phyloP scores from a whole-genome alignment of 2,329 filamentous ascomycete genomes.

The Geosmithia morbida region DNA sequence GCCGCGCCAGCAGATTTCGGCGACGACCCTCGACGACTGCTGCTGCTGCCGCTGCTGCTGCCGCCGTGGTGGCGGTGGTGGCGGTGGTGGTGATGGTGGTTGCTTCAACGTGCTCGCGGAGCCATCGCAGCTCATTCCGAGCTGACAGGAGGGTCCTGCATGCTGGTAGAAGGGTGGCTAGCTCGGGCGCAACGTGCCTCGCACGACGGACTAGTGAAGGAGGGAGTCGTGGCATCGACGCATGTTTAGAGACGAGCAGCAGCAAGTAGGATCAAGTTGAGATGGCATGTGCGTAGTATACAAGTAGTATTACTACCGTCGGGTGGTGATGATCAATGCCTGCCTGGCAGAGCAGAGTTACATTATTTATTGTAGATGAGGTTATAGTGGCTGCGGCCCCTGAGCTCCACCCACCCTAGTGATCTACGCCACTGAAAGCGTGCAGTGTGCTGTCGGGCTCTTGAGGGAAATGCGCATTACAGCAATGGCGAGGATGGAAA shows the following conservation, averaged over 20 bases:
- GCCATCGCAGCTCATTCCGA: conserved; percentile 58
- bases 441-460: too few relatives aligned
- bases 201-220: conserved; percentile 42
- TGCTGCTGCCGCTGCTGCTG: too few relatives aligned
- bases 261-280: not conserved
- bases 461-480: too few relatives aligned
- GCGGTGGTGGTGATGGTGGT: conserved; percentile 3
- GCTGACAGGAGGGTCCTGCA: conserved; percentile 51
- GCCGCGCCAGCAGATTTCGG: conserved; percentile 13
- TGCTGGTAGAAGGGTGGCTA: conserved; percentile 45
- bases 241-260: not conserved
- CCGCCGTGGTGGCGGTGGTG: too few relatives aligned
- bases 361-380: too few relatives aligned
- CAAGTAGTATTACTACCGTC: too few relatives aligned
- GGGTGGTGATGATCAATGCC: too few relatives aligned
- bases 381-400: too few relatives aligned
- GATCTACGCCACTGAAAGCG: not conserved
- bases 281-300: too few relatives aligned
- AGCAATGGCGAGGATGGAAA: too few relatives aligned
- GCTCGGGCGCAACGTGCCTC: conserved; percentile 34
- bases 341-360: too few relatives aligned
- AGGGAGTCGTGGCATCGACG: conserved; percentile 40
- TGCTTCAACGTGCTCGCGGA: conserved; percentile 41
- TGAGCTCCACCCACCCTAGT: not conserved
- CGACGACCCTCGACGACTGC: conserved; percentile 2